Evolutionary conservation across 2,329 filamentous ascomycete genomes (phyloP).

Genomic region (Waltergamsia citrina): DNA sequence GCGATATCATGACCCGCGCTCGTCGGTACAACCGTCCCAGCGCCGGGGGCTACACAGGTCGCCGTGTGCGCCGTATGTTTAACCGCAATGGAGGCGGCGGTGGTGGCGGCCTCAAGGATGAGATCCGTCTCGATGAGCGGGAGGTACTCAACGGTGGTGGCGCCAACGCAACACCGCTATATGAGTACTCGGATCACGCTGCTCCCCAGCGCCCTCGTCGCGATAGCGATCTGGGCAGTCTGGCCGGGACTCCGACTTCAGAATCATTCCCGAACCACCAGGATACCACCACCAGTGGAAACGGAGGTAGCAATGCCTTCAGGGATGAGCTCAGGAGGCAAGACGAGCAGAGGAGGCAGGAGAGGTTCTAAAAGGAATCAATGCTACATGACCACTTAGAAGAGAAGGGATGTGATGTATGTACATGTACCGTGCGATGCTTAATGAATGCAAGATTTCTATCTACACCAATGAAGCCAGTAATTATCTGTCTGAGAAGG

Average conservation of each 20-base stretch:
- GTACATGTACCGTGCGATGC: too few relatives aligned
- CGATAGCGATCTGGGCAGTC: conserved; percentile 40
- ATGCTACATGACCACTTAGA: not conserved
- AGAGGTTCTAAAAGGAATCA: too few relatives aligned
- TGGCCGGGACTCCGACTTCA: conserved; percentile 36
- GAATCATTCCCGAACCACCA: conserved; percentile 30
- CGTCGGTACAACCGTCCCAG: too few relatives aligned
- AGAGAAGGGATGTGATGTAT: too few relatives aligned
- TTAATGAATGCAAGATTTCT: too few relatives aligned
- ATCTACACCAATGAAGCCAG: too few relatives aligned
- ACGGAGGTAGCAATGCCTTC: conserved; percentile 33
- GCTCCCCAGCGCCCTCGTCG: conserved; percentile 20
- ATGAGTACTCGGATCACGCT: conserved; percentile 14
- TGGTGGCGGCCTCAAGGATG: conserved; percentile 13
- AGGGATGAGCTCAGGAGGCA: conserved; percentile 40
- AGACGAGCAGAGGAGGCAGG: conserved; percentile 22
- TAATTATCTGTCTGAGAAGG: too few relatives aligned
- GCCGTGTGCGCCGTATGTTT: conserved; percentile 25
- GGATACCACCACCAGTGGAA: conserved; percentile 18
- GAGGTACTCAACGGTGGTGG: too few relatives aligned
- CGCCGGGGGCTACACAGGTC: conserved; percentile 33
- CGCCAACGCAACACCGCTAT: not conserved
- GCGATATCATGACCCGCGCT: conserved; percentile 39
- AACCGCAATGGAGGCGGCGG: conserved; percentile 11
- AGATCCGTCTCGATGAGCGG: conserved; percentile 34